phyloP scores from a whole-genome alignment of 2,329 filamentous ascomycete species.

The Raffaelea arxii region DNA sequence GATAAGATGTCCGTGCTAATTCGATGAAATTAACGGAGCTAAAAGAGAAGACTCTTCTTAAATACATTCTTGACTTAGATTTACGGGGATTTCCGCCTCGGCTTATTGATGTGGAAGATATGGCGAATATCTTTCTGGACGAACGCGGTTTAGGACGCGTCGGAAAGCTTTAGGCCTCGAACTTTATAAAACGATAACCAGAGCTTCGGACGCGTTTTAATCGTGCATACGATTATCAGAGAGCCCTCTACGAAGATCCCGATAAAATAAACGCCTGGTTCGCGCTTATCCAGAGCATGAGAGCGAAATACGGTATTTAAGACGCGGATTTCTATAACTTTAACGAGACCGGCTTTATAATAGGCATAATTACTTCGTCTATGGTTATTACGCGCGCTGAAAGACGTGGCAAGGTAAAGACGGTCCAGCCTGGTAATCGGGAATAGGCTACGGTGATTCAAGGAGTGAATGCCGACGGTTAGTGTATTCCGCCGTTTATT shows the following conservation, averaged over 20 bases:
- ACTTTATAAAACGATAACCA: conserved; percentile 18
- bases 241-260: conserved; percentile 16
- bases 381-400: conserved; percentile 19
- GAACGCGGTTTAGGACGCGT: neutral
- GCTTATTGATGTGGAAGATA: neutral
- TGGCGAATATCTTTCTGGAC: neutral
- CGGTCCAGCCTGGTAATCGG: conserved; percentile 17
- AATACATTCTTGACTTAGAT: neutral
- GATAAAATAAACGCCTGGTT: conserved; percentile 15
- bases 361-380: conserved; percentile 17
- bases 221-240: conserved; percentile 15
- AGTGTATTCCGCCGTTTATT: neutral
- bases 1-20: neutral
- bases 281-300: conserved; percentile 11
- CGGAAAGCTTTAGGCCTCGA: conserved; percentile 12
- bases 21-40: neutral
- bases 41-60: neutral
- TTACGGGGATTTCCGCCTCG: neutral
- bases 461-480: neutral
- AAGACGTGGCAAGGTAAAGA: conserved; percentile 12
- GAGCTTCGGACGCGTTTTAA: conserved; percentile 16
- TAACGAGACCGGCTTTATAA: conserved; percentile 21
- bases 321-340: conserved; percentile 17
- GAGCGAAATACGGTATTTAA: conserved; percentile 15
- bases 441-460: conserved; percentile 16